Conservation (phyloP, 371 early-diverging fungal species). For the Choanephora cucurbitarum region DNA sequence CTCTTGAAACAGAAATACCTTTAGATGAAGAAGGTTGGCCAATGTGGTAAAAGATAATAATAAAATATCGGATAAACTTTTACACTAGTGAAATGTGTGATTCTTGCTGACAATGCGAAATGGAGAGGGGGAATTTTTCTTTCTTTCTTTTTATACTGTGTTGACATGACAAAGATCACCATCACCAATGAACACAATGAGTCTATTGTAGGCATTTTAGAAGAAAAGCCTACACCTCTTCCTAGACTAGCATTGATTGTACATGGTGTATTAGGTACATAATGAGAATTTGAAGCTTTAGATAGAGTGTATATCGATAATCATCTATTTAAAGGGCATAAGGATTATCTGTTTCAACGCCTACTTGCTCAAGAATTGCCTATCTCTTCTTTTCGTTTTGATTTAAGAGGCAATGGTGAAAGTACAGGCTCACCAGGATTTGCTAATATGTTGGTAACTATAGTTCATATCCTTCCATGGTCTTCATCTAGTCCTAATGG, state of each 20-base stretch:
- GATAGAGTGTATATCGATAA: background rate
- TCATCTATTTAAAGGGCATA: constrained; percentile 44
- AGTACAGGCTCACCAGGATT: constrained; percentile 55
- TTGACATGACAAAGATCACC: constrained; percentile 27
- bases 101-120: no score
- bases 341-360: constrained; percentile 65
- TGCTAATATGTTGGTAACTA: constrained; percentile 51
- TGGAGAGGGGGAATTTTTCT: background rate
- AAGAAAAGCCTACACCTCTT: constrained; percentile 22
- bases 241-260: constrained; percentile 40
- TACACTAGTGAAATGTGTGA: no score
- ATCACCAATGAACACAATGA: constrained; percentile 40
- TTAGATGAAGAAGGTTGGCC: constrained; percentile 30
- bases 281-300: no score
- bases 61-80: no score
- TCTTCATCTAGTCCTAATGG: no score
- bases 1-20: constrained; percentile 24
- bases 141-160: constrained; percentile 4
- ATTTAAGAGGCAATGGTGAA: constrained; percentile 64
- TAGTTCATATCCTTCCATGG: background rate
- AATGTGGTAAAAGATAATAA: background rate
- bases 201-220: constrained; percentile 44
- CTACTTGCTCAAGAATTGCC: constrained; percentile 52
- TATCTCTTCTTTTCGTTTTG: constrained; percentile 59
- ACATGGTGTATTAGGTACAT: constrained; percentile 45